Evolutionary conservation across 2,329 filamentous ascomycete species (phyloP).

Genomic region (Nemania sp.): DNA sequence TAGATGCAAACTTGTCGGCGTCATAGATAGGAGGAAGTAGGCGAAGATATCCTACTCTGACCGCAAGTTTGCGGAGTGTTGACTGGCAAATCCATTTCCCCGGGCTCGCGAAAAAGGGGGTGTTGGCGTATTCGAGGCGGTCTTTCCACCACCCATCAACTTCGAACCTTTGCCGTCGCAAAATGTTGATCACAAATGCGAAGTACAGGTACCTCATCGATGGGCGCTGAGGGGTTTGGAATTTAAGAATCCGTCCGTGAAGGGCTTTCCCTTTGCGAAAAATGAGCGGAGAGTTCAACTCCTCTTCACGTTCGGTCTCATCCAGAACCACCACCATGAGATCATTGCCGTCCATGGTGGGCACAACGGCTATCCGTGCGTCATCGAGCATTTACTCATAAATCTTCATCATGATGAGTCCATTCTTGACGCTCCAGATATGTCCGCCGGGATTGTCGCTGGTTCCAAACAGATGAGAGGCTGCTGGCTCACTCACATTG

Average conservation of each 20-base stretch:
- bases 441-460: constrained; percentile 10
- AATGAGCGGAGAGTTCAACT: background rate
- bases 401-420: background rate
- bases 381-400: constrained; percentile 15
- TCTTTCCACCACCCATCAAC: constrained; percentile 17
- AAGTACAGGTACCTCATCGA: constrained; percentile 19
- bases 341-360: constrained; percentile 12
- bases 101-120: constrained; percentile 9
- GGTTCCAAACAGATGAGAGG: constrained; percentile 15
- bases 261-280: constrained; percentile 15
- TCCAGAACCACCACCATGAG: constrained; percentile 16
- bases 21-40: constrained; percentile 14
- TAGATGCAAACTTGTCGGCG: constrained; percentile 13
- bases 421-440: constrained; percentile 17
- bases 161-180: constrained; percentile 14
- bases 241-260: constrained; percentile 17
- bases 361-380: constrained; percentile 18
- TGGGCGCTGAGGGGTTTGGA: constrained; percentile 16
- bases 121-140: constrained; percentile 6
- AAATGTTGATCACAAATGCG: constrained; percentile 16
- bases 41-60: constrained; percentile 14
- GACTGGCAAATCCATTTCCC: constrained; percentile 15
- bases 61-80: constrained; percentile 14
- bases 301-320: constrained; percentile 8
- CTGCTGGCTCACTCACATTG: constrained; percentile 15